Conservation (phyloP, 179 eudicot genomes). For the Beta lomatogona region DNA sequence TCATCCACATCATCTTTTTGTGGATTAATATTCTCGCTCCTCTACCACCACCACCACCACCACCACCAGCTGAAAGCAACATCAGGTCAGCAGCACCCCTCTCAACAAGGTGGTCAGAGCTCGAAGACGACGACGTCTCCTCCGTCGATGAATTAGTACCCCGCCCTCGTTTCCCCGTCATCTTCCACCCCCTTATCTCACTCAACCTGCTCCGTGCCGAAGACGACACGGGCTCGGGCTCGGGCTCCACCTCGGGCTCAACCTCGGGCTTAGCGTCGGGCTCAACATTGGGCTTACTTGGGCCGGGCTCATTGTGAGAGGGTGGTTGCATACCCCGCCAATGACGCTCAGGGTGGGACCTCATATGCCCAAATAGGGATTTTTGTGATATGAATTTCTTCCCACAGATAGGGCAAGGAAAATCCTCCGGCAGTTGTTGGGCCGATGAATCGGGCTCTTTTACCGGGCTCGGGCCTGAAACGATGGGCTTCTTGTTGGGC, state of each 20-base stretch:
- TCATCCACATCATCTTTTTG: no score
- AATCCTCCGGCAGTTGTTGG: no score
- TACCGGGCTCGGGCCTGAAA: neutral
- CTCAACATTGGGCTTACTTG: no score
- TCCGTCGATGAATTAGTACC: neutral
- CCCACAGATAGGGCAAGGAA: neutral
- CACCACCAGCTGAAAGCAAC: no score
- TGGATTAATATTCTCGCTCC: no score
- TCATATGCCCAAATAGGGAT: constrained; percentile 77
- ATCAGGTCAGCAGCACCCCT: neutral
- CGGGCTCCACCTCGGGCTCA: no score
- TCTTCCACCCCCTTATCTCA: neutral
- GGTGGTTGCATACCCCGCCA: constrained; percentile 72
- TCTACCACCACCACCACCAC: no score
- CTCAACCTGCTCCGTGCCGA: neutral
- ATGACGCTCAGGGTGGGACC: constrained; percentile 65
- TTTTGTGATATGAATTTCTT: constrained; percentile 47
- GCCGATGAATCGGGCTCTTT: neutral
- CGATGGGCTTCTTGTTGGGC: neutral
- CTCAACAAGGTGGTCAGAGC: neutral
- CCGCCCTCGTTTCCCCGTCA: neutral
- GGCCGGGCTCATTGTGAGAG: no score
- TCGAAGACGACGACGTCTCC: neutral
- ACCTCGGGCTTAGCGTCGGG: no score
- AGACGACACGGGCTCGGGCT: neutral